phyloP scores from a whole-genome alignment of 768 basidiomycete species.

The Calocybe gangraenosa region DNA sequence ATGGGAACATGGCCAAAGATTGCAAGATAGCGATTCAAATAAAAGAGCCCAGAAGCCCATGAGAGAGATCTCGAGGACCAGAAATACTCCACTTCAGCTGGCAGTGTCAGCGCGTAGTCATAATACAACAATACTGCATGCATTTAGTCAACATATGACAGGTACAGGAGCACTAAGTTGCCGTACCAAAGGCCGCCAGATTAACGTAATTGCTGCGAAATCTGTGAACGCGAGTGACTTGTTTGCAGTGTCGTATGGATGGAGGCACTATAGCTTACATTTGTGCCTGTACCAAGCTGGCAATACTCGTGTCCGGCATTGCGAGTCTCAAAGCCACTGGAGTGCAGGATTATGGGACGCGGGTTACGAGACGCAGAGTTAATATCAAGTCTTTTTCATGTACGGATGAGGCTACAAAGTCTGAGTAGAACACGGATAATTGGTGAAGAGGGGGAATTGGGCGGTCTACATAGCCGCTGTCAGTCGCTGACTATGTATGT shows the following conservation, averaged over 20 bases:
- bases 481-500: too few species aligned
- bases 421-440: too few species aligned
- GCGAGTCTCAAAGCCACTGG: not conserved
- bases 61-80: constrained; percentile 32
- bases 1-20: constrained; percentile 35
- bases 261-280: constrained; percentile 6
- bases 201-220: constrained; percentile 8
- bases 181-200: constrained; percentile 16
- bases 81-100: constrained; percentile 37
- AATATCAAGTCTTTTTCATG: too few species aligned
- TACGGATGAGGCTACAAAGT: too few species aligned
- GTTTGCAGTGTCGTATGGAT: not conserved
- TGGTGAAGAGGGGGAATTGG: too few species aligned
- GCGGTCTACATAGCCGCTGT: too few species aligned
- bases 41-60: constrained; percentile 36
- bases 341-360: not conserved
- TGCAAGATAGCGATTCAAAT: constrained; percentile 39
- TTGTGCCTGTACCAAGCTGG: constrained; percentile 12
- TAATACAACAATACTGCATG: constrained; percentile 38
- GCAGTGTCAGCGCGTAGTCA: constrained; percentile 46
- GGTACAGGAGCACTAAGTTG: not conserved
- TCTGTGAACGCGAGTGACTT: constrained; percentile 2
- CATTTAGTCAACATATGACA: not conserved
- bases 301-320: constrained; percentile 5
- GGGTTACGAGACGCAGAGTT: too few species aligned